Evolutionary conservation across 2,329 filamentous ascomycete genomes (phyloP), one percentile per base, ranked within the genome.

Genomic region (Penicillium brasilianum): DNA sequence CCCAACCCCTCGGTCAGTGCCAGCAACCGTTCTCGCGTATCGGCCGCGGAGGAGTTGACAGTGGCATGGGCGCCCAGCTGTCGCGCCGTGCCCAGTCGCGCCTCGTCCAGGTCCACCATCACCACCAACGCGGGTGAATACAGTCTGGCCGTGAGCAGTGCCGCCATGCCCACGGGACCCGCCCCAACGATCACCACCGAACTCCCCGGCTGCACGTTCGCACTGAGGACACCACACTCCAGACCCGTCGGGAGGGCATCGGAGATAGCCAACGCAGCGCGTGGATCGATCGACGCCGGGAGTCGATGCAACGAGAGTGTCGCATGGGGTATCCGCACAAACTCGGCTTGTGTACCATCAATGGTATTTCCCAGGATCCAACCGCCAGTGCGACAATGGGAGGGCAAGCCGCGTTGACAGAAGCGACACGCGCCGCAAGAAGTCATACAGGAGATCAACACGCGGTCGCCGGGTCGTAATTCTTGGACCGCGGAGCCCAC

Each of bases 231-330:
- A 22, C 84, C 85, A 59, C 81, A 83, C 68, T 87, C 85, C 18
- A 84, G 74, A 0, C 82, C 84, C 0, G 85, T 87, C 2, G 85
- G 84, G 51, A 86, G 79, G 30, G 84, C 83, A 72, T 87, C 85
- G 58, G 81, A 83, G 11, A 87, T 71, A 68, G 84, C 81, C 1
- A 87, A 81, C 4, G 82, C 69, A 0, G 76, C 72, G 2, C 74
- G 72, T 44, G 80, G 77, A 25, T 82, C 78, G 1, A 80, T 77
- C 1, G 74, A 78, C 0, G 66, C 46, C 0, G 83, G 81, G 1
- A 85, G 68, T 2, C 72, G 65, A 67, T 83, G 80, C 8, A 86
- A 75, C 9, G 80, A 83, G 8, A 77, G 78, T 58, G 82, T 78
- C 0, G 83, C 84, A 67, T 82, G 79, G 1, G 82, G 82, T 46